Evolutionary conservation across 1,284 basidiomycete genomes (phyloP).

Genomic region (Rugosomyces carneus): DNA sequence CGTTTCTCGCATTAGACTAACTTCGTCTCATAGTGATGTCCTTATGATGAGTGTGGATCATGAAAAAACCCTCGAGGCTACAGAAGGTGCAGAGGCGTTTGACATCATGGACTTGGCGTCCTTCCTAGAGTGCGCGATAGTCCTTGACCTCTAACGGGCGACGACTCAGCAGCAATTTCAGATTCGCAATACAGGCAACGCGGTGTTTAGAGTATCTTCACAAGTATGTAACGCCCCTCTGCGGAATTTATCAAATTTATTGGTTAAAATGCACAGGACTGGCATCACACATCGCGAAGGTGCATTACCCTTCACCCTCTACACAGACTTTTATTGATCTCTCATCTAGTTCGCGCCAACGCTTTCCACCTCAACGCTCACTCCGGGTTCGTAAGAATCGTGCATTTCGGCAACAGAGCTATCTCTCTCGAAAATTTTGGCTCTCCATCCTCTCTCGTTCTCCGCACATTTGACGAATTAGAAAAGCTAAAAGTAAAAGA

Average conservation of each 20-base stretch:
- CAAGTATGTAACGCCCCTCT: constrained; percentile 31
- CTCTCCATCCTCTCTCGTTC: constrained; percentile 59
- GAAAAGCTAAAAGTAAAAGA: constrained; percentile 67
- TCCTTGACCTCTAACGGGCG: background rate
- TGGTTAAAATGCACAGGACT: constrained; percentile 25
- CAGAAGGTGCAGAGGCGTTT: constrained; percentile 50
- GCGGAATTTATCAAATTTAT: constrained; percentile 1
- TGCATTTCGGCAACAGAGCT: constrained; percentile 73
- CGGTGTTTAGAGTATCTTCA: constrained; percentile 64
- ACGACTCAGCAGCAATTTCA: constrained; percentile 18
- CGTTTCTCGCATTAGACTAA: constrained; percentile 34
- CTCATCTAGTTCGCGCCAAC: constrained; percentile 60
- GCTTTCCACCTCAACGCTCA: constrained; percentile 67
- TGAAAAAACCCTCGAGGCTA: constrained; percentile 20
- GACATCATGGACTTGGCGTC: constrained; percentile 72
- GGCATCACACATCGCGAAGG: constrained; percentile 65
- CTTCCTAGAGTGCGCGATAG: constrained; percentile 53
- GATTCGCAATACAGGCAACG: constrained; percentile 68
- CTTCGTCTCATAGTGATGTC: constrained; percentile 40
- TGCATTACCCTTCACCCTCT: constrained; percentile 17
- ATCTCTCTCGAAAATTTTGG: constrained; percentile 65
- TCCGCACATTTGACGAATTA: constrained; percentile 52
- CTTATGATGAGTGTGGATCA: constrained; percentile 47
- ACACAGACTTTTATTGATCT: background rate
- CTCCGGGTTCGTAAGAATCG: constrained; percentile 59